Base-by-base conservation (phyloP, 2,329 filamentous ascomycete genomes). In the Diaporthe eres region DNA sequence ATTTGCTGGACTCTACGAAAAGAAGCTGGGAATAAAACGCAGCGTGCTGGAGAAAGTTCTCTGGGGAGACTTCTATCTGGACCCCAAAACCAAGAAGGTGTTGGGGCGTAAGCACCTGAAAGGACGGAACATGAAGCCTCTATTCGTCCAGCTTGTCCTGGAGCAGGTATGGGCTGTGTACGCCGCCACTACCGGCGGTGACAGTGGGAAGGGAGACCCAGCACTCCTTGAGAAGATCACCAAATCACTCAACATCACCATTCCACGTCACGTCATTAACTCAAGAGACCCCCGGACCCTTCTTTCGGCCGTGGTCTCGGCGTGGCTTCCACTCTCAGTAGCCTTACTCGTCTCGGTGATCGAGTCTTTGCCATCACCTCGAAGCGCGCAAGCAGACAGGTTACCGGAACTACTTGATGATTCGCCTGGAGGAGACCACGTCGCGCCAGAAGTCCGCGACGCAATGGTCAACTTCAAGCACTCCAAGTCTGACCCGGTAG, bases 161-260 rank as follows among this genome's bases (percentile, higher is more conserved):
- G 97, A 98, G 79, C 96, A 95, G 76, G 93, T 99, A 74, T 99
- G 97, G 97, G 95, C 96, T 37, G 94, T 97, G 13, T 99, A 99
- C 82, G 92, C 96, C 80, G 96, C 96, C 57, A 98, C 96, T 0
- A 94, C 92, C 5, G 95, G 95, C 57, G 94, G 94, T 68, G 93
- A 93, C 78, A 93, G 93, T 78, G 94, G 94, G 78, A 97, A 94
- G 84, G 95, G 95, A 80, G 95, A 99, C 83, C 90, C 94, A 51
- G 88, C 87, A 19, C 88, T 98, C 79, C 87, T 98, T 58, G 96
- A 98, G 82, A 99, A 98, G 86, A 98, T 99, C 80, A 97, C 94
- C 37, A 98, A 97, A 83, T 97, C 95, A 31, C 88, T 99, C 72
- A 93, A 92, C 79, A 91, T 99, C 79, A 95, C 89, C 53, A 92